phyloP scores from a whole-genome alignment of 2,329 filamentous ascomycete genomes.

The Purpureocillium lavendulum region DNA sequence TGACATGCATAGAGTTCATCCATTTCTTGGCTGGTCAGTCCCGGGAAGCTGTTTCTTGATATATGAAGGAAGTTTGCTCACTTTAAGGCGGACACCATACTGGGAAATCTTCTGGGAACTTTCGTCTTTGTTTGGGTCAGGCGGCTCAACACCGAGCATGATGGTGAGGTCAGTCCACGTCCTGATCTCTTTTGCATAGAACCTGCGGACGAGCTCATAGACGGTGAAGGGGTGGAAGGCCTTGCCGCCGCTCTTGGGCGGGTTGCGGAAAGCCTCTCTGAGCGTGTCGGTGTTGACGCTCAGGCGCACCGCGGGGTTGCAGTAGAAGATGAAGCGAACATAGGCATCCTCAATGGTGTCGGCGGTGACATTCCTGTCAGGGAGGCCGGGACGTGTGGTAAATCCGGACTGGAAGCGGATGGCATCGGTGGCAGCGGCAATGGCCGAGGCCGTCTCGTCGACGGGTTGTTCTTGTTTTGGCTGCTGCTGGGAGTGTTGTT shows the following conservation, averaged over 20 bases:
- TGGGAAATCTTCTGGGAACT: constrained; percentile 92
- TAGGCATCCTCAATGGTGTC: constrained; percentile 75
- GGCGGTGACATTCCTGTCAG: constrained; percentile 58
- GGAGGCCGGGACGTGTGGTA: constrained; percentile 35
- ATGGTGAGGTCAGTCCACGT: constrained; percentile 87
- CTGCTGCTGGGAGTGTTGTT: too few relatives aligned
- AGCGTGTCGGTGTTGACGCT: constrained; percentile 63
- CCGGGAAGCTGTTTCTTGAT: too few relatives aligned
- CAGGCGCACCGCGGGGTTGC: constrained; percentile 69
- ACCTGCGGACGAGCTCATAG: constrained; percentile 68
- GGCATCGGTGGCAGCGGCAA: neutral
- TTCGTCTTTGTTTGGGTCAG: constrained; percentile 72
- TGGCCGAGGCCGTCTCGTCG: too few relatives aligned
- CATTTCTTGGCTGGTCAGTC: constrained; percentile 53
- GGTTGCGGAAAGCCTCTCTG: constrained; percentile 66
- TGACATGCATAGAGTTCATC: constrained; percentile 95
- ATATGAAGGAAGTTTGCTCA: constrained; percentile 24
- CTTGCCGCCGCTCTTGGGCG: constrained; percentile 82
- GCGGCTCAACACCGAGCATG: constrained; percentile 80
- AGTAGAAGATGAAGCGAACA: constrained; percentile 78
- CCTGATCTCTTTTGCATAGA: constrained; percentile 77
- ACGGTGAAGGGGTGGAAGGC: constrained; percentile 71
- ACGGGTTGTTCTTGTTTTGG: too few relatives aligned
- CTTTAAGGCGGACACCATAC: constrained; percentile 87
- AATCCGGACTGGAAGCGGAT: constrained; percentile 1